Base-by-base conservation (phyloP, 208 protist genomes). In the Eutreptiella sp. region DNA sequence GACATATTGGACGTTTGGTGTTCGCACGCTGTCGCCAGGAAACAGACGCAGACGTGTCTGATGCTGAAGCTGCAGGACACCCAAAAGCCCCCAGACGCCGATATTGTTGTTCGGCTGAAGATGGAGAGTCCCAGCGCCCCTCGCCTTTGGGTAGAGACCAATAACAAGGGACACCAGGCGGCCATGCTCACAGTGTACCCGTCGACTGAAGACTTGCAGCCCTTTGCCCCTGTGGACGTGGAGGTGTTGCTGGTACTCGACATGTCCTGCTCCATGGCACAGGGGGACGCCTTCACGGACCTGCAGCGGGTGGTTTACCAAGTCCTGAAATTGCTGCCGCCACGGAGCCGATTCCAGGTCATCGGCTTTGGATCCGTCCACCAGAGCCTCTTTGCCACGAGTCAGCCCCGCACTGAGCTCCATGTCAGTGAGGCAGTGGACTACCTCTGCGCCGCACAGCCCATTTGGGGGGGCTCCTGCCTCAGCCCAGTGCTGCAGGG, bases 141-240 rank as follows among this genome's bases (percentile, higher is more conserved):
- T 7, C 32, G 63, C n/a, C 57, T 69, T 7, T 69, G 64, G 46
- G 64, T 71, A 4, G 63, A 69, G 50, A 21, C n/a, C 19, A 9
- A 35, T 27, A 26, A 9, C 48, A 16, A 4, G 7, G 39, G 33
- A 11, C 11, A 4, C 39, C 7, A 33, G 21, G 63, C 52, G 7
- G 52, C 45, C 7, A 69, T 69, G 63, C 24, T 69, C 53, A 53
- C 38, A 19, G 42, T 69, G 19, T 69, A 11, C 64, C 63, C 63
- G 14, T 14, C 32, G 14, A 5, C 46, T 16, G 59, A 67, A 5
- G 47, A 5, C 32, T n/a, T 21, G 53, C 11, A 11, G 11, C 23
- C 14, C 14, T 14, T 11, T 5, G 42, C 11, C 31, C 26, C 5
- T 38, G 24, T 4, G 28, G 26, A 7, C 21, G n/a, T n/a, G 11